These are phyloP conservation scores for Kwoniella newhampshirensis DNA, from an alignment of 768 basidiomycete genomes.

Conservation along the genomic window DNA sequence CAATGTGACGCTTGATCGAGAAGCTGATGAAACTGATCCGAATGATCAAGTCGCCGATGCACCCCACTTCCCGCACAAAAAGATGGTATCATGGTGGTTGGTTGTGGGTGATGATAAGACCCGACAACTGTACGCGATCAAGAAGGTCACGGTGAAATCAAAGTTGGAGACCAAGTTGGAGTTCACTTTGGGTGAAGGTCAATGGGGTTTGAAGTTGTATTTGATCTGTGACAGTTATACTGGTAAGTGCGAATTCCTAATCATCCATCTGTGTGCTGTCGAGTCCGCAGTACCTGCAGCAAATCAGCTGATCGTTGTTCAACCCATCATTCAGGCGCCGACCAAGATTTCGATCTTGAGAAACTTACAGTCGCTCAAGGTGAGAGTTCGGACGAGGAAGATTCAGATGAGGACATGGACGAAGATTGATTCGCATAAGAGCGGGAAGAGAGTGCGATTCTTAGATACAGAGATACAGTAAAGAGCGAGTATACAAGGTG, in stretches of 20 bases:
- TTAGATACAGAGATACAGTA: too few relatives aligned
- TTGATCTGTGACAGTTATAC: slow-evolving; percentile 91
- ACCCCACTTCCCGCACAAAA: slow-evolving; percentile 84
- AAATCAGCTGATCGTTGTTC: background rate
- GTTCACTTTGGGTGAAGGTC: slow-evolving; percentile 81
- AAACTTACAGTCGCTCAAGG: slow-evolving; percentile 85
- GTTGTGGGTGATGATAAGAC: slow-evolving; percentile 75
- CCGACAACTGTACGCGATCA: slow-evolving; percentile 79
- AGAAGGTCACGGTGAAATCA: slow-evolving; percentile 75
- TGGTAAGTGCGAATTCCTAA: slow-evolving; percentile 47
- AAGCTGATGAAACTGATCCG: slow-evolving; percentile 64
- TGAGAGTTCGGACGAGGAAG: slow-evolving; percentile 75
- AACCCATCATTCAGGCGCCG: slow-evolving; percentile 64
- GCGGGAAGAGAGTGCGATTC: too few relatives aligned
- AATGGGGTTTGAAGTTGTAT: slow-evolving; percentile 69
- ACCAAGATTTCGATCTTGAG: slow-evolving; percentile 83
- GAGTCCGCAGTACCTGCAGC: background rate
- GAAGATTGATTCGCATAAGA: slow-evolving; percentile 33
- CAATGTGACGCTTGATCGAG: slow-evolving; percentile 74
- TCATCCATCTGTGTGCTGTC: too few relatives aligned
- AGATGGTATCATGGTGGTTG: slow-evolving; percentile 96
- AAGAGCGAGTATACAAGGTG: too few relatives aligned
- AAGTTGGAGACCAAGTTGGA: slow-evolving; percentile 80
- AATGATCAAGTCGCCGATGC: slow-evolving; percentile 84
- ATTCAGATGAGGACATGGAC: slow-evolving; percentile 58